These are phyloP conservation scores for Drechmeria coniospora DNA, from an alignment of 2,329 filamentous ascomycete genomes.

Conservation along the genomic window DNA sequence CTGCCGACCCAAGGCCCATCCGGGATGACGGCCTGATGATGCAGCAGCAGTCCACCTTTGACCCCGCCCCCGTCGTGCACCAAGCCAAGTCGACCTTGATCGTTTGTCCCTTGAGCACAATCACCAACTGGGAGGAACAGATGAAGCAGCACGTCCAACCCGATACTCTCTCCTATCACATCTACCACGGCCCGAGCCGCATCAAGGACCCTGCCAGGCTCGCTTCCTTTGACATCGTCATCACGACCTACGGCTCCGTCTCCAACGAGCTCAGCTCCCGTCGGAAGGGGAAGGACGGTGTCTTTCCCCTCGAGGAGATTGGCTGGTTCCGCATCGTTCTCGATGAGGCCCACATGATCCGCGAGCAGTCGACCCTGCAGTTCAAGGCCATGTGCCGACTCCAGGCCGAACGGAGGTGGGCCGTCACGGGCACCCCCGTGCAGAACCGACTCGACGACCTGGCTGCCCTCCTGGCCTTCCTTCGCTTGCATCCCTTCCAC, in stretches of 20 bases:
- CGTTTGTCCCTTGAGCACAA: conserved; percentile 76
- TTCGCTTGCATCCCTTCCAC: conserved; percentile 74
- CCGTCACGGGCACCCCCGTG: conserved; percentile 90
- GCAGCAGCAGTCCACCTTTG: conserved; percentile 23
- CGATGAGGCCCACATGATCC: conserved; percentile 90
- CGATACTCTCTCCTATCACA: conserved; percentile 52
- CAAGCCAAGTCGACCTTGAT: conserved; percentile 74
- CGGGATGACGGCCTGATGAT: conserved; percentile 13
- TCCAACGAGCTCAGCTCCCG: conserved; percentile 60
- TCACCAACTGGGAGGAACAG: conserved; percentile 91
- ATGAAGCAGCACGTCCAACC: conserved; percentile 65
- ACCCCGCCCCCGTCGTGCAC: conserved; percentile 34
- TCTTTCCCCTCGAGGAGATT: conserved; percentile 56
- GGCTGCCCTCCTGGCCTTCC: conserved; percentile 70
- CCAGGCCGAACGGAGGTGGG: conserved; percentile 74
- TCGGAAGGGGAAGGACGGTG: conserved; percentile 41
- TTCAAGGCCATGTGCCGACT: conserved; percentile 75
- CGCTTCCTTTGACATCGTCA: conserved; percentile 62
- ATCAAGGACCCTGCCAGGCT: conserved; percentile 54
- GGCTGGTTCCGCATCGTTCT: conserved; percentile 90
- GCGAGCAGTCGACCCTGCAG: conserved; percentile 65
- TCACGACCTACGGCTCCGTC: conserved; percentile 86
- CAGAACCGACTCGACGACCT: conserved; percentile 89
- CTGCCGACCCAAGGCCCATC: conserved; percentile 22
- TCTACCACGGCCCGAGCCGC: conserved; percentile 74